These are phyloP conservation scores for Teratosphaeria nubilosa DNA, from an alignment of 2,329 filamentous ascomycete genomes.

Conservation along the genomic window DNA sequence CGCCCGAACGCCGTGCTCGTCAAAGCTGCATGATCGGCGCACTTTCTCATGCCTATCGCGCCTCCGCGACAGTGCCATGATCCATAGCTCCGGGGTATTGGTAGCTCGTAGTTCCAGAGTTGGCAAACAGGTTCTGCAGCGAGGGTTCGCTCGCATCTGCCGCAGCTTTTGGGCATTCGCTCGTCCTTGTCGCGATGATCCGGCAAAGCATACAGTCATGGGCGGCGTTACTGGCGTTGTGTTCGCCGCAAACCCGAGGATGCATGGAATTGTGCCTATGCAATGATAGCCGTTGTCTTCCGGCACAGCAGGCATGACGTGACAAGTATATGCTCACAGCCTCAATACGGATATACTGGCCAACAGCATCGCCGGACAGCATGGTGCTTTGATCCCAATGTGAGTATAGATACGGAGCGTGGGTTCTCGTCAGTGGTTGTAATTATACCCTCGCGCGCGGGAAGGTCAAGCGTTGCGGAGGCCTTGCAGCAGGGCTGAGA, in stretches of 20 bases:
- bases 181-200: background rate
- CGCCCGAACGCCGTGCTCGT: background rate
- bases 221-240: background rate
- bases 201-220: background rate
- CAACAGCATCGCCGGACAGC: background rate
- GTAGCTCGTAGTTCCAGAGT: background rate
- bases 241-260: background rate
- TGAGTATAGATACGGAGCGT: background rate
- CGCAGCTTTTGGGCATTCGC: background rate
- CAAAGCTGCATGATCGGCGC: background rate
- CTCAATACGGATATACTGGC: background rate
- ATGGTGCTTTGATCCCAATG: background rate
- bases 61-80: background rate
- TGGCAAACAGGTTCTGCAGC: background rate
- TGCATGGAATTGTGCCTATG: background rate
- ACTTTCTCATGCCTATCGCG: background rate
- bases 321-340: background rate
- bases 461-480: background rate
- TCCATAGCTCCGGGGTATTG: background rate
- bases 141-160: background rate
- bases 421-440: background rate
- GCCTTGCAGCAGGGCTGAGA: conserved; percentile 1
- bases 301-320: background rate
- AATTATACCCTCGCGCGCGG: background rate
- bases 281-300: background rate